Base-by-base conservation (phyloP, 768 basidiomycete species). In the Termitomyces sp. region DNA sequence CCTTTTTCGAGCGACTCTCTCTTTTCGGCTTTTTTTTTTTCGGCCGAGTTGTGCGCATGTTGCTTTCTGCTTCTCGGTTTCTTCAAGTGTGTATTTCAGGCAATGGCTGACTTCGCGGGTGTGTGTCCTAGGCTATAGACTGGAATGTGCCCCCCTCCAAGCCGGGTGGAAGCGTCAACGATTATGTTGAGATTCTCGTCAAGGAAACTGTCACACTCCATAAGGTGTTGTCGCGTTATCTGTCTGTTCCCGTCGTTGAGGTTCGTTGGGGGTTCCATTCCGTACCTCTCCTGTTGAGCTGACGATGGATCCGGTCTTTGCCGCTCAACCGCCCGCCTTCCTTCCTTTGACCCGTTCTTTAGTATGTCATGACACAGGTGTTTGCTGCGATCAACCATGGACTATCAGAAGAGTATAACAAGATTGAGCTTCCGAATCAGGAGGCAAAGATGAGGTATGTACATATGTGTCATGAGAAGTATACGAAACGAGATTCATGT, bases 181-280 rank as follows among this genome's bases (percentile, higher is more conserved):
- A 81, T n/a, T 98, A 98, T 70, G 94, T 97, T 82, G 88, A 96
- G 63, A 74, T 92, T 54, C 77, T 99, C 41, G 85, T 95, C 63
- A 95, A 93, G 71, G 97, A 99, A 71, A 95, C 94, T 19, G 87
- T 90, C 54, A 96, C 92, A 28, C 77, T 99, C 49, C 93, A 98
- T 73, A 98, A 96, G 68, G 93, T 99, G 49, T 77, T 98, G 42
- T 91, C 92, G 45, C 88, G 95, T 46, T 98, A 97, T 70, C 77
- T 98, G 28, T 76, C 90, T 15, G 70, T 77, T 44, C 77, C 82
- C 32, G 80, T 93, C 26, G 90, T 97, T 43, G 92, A 95, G 82
- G 93, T 92, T 65, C 65, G 85, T 65, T 34, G 11, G 9, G 40
- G 50, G 34, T 32, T 37, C 46, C 30, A 44, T 22, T 57, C 37